phyloP scores from a whole-genome alignment of 768 basidiomycete species.

The Lepiota brunneoincarnata region DNA sequence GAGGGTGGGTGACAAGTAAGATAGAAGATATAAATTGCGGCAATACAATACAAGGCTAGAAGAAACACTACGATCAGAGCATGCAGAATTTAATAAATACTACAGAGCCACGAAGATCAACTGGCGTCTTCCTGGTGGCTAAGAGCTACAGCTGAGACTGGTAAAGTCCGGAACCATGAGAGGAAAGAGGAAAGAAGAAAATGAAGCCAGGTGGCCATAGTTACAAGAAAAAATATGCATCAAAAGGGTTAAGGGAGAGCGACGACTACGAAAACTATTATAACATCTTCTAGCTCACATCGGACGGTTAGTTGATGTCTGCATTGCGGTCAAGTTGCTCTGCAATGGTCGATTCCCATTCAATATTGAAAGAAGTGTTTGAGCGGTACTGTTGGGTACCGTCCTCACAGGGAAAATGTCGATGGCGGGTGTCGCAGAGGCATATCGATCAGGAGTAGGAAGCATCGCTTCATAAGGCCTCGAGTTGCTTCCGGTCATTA shows the following conservation, averaged over 20 bases:
- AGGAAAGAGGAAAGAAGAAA: neutral
- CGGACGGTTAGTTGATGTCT: neutral
- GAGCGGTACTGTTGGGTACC: slow-evolving; percentile 8
- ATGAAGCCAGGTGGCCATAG: neutral
- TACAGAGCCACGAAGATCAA: slow-evolving; percentile 1
- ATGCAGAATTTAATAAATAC: slow-evolving; percentile 12
- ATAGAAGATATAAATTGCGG: slow-evolving; percentile 11
- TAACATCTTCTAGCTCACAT: slow-evolving; percentile 5
- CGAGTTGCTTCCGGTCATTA: neutral
- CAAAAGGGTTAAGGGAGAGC: neutral
- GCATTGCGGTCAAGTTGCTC: neutral
- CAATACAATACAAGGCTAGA: slow-evolving; percentile 20
- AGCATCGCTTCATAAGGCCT: neutral
- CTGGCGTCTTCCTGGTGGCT: neutral
- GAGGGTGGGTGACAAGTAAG: slow-evolving; percentile 8
- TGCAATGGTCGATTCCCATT: slow-evolving; percentile 19
- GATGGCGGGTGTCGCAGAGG: slow-evolving; percentile 6
- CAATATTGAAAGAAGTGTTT: slow-evolving; percentile 27
- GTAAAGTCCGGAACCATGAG: neutral
- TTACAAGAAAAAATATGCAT: neutral
- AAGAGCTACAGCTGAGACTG: neutral
- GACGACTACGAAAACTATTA: neutral
- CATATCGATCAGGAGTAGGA: slow-evolving; percentile 1
- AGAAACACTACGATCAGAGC: slow-evolving; percentile 17
- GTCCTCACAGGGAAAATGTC: slow-evolving; percentile 5